Evolutionary conservation across 116 monocot genomes (phyloP), one percentile per base, ranked within the genome.

Genomic region (Iris pallida): DNA sequence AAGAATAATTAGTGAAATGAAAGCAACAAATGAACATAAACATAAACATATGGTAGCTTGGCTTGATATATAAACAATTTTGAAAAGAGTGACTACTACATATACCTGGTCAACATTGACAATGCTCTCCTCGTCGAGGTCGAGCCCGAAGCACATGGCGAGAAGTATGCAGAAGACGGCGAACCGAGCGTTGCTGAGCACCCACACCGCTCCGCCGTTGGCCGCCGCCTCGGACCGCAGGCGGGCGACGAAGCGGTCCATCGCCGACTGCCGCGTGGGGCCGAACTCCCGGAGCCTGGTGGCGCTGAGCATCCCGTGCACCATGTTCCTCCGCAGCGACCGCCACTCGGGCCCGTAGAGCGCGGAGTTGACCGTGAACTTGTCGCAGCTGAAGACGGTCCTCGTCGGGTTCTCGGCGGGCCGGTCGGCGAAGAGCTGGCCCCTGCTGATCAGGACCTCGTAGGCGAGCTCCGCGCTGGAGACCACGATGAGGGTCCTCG

Each of bases 281-380:
- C 62, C 55, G 57, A 83, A 75, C 61, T 83, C 71, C 12, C 64
- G 57, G 53, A 83, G 65, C 44, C 74, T 47, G 10, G 64, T 18
- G 8, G 66, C 4, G 71, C 68, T 59, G 55, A 85, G 73, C 73
- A 79, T 68, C 57, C 79, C 83, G 20, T 65, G 68, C n/a, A 72
- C 75, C 66, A 83, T 68, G 70, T 85, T 85, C 8, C 80, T 73
- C 51, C 84, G 77, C 57, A 85, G 74, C 11, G 73, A 66, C 2
- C 80, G 77, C 84, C 84, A 85, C 60, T 73, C 68, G 5, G 71
- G 42, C n/a, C 78, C 78, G 55, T 85, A 73, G 11, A 70, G 14
- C 6, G 78, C 70, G 11, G 72, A 68, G 65, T 65, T 78, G 43
- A 85, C 72, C 20, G 71, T 81, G 60, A 79, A 73, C 64, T 73